Evolutionary conservation across 768 basidiomycete species (phyloP).

Genomic region (Boletellus sp.): DNA sequence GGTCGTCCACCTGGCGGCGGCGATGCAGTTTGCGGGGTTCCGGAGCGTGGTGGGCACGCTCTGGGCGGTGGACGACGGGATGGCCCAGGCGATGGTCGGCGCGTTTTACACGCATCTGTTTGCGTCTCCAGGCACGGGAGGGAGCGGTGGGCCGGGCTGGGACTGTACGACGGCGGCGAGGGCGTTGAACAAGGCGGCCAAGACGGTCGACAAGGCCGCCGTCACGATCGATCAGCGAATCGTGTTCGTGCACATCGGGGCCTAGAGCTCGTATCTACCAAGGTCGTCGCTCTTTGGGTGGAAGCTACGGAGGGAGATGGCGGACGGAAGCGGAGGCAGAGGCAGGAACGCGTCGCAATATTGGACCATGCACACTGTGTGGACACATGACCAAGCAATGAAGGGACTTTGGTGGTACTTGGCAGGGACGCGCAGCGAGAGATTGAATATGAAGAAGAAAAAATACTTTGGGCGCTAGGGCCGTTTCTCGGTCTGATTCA

Average conservation of each 20-base stretch:
- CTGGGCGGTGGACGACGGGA: conserved; percentile 30
- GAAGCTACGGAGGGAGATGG: too few relatives aligned
- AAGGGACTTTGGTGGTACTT: too few relatives aligned
- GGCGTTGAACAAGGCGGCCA: conserved; percentile 20
- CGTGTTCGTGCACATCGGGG: conserved; percentile 27
- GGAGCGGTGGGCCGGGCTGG: background rate
- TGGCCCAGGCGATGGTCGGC: conserved; percentile 18
- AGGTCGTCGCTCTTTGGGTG: too few relatives aligned
- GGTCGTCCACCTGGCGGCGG: conserved; percentile 33
- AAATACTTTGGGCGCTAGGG: too few relatives aligned
- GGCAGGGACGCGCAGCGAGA: too few relatives aligned
- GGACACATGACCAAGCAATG: too few relatives aligned
- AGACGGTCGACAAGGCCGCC: conserved; percentile 14
- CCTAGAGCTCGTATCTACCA: background rate
- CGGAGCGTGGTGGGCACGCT: conserved; percentile 35
- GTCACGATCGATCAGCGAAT: conserved; percentile 26
- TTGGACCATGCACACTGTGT: too few relatives aligned
- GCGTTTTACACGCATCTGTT: conserved; percentile 24
- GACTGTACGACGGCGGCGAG: conserved; percentile 18
- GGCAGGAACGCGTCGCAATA: too few relatives aligned
- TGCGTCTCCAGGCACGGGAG: too few relatives aligned
- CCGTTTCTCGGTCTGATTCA: too few relatives aligned
- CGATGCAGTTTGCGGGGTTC: conserved; percentile 35
- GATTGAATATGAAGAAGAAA: too few relatives aligned
- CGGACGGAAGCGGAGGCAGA: too few relatives aligned